Percentiles rank a stretch among this genome's conserved stretches.
Conservation (phyloP, 2,329 filamentous ascomycete genomes). For the Colletotrichum coccodes region DNA sequence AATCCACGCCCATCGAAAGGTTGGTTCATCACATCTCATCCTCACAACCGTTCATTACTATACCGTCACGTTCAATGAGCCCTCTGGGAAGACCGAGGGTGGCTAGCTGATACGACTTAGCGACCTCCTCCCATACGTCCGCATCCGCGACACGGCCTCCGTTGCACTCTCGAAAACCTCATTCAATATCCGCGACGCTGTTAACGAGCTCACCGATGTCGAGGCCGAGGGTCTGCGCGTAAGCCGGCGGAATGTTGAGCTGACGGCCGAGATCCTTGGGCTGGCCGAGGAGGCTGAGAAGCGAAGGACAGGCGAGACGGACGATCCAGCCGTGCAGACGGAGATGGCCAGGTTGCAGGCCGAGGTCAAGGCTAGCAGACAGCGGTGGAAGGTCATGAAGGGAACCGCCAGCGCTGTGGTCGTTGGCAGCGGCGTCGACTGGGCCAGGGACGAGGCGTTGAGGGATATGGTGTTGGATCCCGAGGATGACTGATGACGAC, state of each 20-base stretch:
- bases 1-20: conserved; percentile 75
- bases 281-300: conserved; percentile 67
- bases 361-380: conserved; percentile 70
- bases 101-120: conserved; percentile 50
- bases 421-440: conserved; percentile 84
- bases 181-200: conserved; percentile 59
- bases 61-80: no score
- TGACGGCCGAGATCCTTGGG: conserved; percentile 71
- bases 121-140: conserved; percentile 73
- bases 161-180: conserved; percentile 70
- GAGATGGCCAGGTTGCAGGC: conserved; percentile 68
- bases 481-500: conserved; percentile 48
- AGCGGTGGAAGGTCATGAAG: conserved; percentile 80
- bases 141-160: conserved; percentile 74
- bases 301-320: conserved; percentile 63
- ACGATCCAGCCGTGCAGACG: conserved; percentile 60
- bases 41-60: no score
- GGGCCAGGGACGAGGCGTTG: conserved; percentile 76
- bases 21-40: conserved; percentile 42
- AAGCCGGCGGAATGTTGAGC: conserved; percentile 68
- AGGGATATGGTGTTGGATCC: conserved; percentile 77
- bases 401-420: conserved; percentile 82
- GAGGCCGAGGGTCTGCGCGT: conserved; percentile 68
- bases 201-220: conserved; percentile 63
- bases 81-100: no score